Evolutionary conservation across 257 asterid genomes (phyloP).

Genomic region (Mitragyna speciosa): DNA sequence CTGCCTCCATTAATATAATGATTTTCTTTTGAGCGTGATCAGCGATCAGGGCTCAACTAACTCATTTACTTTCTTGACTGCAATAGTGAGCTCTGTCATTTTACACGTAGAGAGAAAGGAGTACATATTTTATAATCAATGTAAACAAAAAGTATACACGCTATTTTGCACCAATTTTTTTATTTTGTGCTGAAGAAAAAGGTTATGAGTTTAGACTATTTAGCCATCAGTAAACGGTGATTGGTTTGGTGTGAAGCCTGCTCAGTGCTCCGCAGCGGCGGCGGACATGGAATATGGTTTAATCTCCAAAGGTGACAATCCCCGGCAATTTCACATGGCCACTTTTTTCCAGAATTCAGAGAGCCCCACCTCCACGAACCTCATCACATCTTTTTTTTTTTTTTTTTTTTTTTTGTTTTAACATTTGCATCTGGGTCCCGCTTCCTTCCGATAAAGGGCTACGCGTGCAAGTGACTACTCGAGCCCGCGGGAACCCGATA

Average conservation of each 20-base stretch:
- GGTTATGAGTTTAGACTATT: no score
- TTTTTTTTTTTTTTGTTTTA: no score
- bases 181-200: no score
- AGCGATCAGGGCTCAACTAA: neutral
- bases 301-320: constrained; percentile 34
- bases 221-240: neutral
- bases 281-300: constrained; percentile 57
- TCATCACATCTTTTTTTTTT: constrained; percentile 25
- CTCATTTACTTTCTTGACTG: neutral
- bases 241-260: constrained; percentile 8
- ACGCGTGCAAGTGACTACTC: no score
- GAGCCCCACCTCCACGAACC: constrained; percentile 44
- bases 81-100: neutral
- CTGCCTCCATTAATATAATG: neutral
- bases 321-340: constrained; percentile 55
- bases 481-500: no score
- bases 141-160: no score
- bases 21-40: neutral
- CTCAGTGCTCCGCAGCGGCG: constrained; percentile 29
- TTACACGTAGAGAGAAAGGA: neutral
- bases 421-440: no score
- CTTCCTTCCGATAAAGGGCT: no score
- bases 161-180: no score
- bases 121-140: no score
- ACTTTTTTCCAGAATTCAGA: constrained; percentile 10